A percentile compares a stretch with the other conserved stretches of the same genome.
These are phyloP conservation scores for Ramaria sp. DNA, from an alignment of 768 basidiomycete species.

Conservation along the genomic window DNA sequence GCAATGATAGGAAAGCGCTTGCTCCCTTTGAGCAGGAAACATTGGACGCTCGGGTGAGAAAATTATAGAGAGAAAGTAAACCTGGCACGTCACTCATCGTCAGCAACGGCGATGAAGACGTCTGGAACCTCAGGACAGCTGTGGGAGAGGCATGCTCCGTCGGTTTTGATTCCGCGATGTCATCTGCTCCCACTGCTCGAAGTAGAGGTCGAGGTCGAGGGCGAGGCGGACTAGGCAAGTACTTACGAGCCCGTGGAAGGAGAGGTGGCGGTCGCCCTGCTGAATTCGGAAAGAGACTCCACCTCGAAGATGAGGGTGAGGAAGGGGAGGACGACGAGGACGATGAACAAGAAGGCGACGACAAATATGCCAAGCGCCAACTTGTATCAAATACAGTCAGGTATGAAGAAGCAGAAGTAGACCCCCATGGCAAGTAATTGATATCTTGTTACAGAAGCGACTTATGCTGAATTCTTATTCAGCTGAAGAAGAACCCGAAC, in stretches of 20 bases:
- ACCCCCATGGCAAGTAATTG: slow-evolving; percentile 48
- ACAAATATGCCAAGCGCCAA: slow-evolving; percentile 45
- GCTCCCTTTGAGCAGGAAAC: slow-evolving; percentile 71
- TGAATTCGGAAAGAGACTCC: slow-evolving; percentile 47
- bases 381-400: slow-evolving; percentile 65
- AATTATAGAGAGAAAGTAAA: slow-evolving; percentile 19
- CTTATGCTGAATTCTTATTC: neutral
- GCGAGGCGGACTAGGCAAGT: slow-evolving; percentile 64
- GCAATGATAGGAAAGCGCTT: slow-evolving; percentile 39
- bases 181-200: neutral
- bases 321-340: slow-evolving; percentile 17
- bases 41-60: slow-evolving; percentile 53
- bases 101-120: slow-evolving; percentile 21
- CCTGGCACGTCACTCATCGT: slow-evolving; percentile 3
- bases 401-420: slow-evolving; percentile 55
- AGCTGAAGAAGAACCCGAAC: slow-evolving; percentile 33
- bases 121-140: slow-evolving; percentile 20
- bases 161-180: slow-evolving; percentile 3
- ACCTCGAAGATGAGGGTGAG: slow-evolving; percentile 46
- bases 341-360: slow-evolving; percentile 35
- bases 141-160: neutral
- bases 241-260: slow-evolving; percentile 58
- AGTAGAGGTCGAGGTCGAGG: slow-evolving; percentile 44
- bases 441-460: slow-evolving; percentile 3
- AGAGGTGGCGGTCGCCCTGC: slow-evolving; percentile 51